A percentile compares a stretch with the other conserved stretches of the same genome.
Conservation (phyloP, 176 grass and related monocot genomes). For the Cymbopogon citratus region DNA sequence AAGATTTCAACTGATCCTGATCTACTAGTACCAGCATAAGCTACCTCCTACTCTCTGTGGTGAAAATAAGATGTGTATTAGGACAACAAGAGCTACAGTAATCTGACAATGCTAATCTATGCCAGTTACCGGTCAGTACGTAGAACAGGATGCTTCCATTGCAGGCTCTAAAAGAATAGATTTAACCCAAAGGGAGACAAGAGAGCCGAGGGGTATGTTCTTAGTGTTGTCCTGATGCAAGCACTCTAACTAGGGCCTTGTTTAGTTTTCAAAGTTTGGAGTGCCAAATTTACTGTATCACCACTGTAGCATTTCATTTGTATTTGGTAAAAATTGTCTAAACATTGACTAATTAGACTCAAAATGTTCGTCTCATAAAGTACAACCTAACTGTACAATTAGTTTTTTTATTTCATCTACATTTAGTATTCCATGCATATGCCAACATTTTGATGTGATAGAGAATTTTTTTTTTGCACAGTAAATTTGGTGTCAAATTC, state of each 20-base stretch:
- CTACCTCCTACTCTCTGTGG: background rate
- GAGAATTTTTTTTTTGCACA: no score
- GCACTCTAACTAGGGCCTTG: background rate
- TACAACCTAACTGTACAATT: no score
- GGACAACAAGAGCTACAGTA: background rate
- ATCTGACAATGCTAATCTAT: background rate
- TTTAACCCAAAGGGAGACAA: slow-evolving; percentile 5
- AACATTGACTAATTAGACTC: no score
- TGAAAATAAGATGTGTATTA: background rate
- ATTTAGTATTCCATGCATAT: no score
- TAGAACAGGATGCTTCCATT: slow-evolving; percentile 7
- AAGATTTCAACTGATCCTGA: background rate
- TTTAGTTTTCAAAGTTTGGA: no score
- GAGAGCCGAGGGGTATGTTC: background rate
- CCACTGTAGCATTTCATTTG: no score
- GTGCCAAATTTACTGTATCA: no score
- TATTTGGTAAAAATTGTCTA: no score
- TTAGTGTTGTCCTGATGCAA: slow-evolving; percentile 28
- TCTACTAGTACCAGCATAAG: slow-evolving; percentile 4
- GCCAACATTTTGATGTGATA: no score
- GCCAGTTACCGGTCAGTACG: background rate
- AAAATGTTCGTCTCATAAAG: no score
- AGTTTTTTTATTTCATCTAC: no score
- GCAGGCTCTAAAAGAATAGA: background rate
- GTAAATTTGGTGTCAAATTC: no score